These are phyloP conservation scores for Myotisia sp. DNA, from an alignment of 2,329 filamentous ascomycete species.

Conservation along the genomic window DNA sequence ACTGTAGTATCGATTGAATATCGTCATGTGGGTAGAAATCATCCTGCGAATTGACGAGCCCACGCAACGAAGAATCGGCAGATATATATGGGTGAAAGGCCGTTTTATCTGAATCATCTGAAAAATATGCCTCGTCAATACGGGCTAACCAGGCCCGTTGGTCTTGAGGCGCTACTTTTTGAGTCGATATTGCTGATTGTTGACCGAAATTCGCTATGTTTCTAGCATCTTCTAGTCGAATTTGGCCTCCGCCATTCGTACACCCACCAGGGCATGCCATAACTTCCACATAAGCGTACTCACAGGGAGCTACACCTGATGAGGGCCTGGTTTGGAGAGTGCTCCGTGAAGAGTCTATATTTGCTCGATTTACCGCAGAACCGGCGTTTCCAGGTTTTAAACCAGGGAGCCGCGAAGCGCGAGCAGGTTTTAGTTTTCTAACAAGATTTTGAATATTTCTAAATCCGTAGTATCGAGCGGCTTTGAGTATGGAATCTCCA, in stretches of 20 bases:
- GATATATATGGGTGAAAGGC: constrained; percentile 26
- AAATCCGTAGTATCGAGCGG: constrained; percentile 91
- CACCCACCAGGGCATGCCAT: constrained; percentile 99
- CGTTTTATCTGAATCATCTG: constrained; percentile 47
- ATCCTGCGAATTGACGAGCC: constrained; percentile 16
- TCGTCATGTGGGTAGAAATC: constrained; percentile 17
- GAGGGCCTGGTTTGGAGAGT: constrained; percentile 29
- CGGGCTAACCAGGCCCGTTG: constrained; percentile 73
- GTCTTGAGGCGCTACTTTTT: constrained; percentile 56
- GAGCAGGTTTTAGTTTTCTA: constrained; percentile 71
- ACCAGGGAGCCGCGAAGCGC: constrained; percentile 64
- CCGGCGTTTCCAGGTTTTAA: constrained; percentile 46
- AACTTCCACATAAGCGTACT: constrained; percentile 91
- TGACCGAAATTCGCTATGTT: no score
- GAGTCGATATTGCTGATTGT: constrained; percentile 12
- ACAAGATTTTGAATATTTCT: constrained; percentile 97
- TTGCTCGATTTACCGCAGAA: background rate
- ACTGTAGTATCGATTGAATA: constrained; percentile 43
- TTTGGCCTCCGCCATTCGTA: constrained; percentile 91
- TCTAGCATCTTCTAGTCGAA: constrained; percentile 68
- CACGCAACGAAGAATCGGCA: constrained; percentile 17
- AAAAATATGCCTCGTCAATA: constrained; percentile 85
- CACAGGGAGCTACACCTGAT: constrained; percentile 28
- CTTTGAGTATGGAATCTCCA: constrained; percentile 53
- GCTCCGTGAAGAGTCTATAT: constrained; percentile 24